Conservation (phyloP, 2,329 filamentous ascomycete genomes). For the Exophiala sideris region DNA sequence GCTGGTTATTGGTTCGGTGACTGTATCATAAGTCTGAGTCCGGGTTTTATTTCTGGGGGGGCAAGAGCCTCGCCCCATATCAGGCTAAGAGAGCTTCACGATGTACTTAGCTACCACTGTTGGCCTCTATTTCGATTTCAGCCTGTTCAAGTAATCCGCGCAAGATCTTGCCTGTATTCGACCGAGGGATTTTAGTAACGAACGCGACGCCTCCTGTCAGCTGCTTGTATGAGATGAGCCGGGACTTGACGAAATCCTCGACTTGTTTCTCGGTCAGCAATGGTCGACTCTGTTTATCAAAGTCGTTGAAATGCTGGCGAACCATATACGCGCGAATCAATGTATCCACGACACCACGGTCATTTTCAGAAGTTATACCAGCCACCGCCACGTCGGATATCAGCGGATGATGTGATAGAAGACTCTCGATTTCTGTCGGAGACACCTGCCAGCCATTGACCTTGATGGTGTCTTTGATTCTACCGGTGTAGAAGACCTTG, state of each 20-base stretch:
- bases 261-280: slow-evolving; percentile 40
- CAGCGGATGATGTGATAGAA: slow-evolving; percentile 42
- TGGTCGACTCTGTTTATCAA: slow-evolving; percentile 23
- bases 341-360: slow-evolving; percentile 33
- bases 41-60: too few relatives aligned
- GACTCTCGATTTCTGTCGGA: slow-evolving; percentile 47
- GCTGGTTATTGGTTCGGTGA: too few relatives aligned
- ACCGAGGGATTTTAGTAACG: slow-evolving; percentile 48
- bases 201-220: slow-evolving; percentile 46
- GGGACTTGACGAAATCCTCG: slow-evolving; percentile 13
- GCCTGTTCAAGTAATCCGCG: slow-evolving; percentile 20
- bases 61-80: too few relatives aligned
- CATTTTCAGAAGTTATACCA: slow-evolving; percentile 38
- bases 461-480: slow-evolving; percentile 47
- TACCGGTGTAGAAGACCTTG: slow-evolving; percentile 40
- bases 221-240: slow-evolving; percentile 48
- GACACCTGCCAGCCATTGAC: slow-evolving; percentile 47
- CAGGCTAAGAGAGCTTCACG: too few relatives aligned
- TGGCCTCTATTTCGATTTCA: not conserved
- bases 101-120: too few relatives aligned
- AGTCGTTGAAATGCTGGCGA: slow-evolving; percentile 11
- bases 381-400: slow-evolving; percentile 48
- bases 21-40: too few relatives aligned
- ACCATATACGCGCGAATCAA: slow-evolving; percentile 49
- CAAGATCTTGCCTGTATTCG: slow-evolving; percentile 50